Conservation (phyloP, 1,284 basidiomycete genomes). For the Termitomyces sp. region DNA sequence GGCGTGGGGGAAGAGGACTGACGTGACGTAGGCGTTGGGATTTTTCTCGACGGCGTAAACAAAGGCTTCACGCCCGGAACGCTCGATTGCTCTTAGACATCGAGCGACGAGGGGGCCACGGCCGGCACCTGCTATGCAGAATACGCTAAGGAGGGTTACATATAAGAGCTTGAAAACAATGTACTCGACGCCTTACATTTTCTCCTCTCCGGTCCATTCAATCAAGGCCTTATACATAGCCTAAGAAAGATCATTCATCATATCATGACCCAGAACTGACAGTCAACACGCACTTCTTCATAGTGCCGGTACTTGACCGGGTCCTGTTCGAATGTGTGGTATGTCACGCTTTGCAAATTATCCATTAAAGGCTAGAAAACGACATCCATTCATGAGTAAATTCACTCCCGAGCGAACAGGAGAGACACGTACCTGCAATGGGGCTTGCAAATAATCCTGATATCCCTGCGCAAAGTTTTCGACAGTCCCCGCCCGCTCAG, state of each 20-base stretch:
- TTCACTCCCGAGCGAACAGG: too few relatives aligned
- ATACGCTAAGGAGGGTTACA: slow-evolving; percentile 43
- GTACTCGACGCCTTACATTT: slow-evolving; percentile 44
- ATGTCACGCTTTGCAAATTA: slow-evolving; percentile 91
- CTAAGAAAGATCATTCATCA: slow-evolving; percentile 30
- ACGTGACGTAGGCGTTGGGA: slow-evolving; percentile 90
- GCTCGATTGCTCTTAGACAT: slow-evolving; percentile 73
- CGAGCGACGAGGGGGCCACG: slow-evolving; percentile 92
- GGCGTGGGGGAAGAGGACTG: slow-evolving; percentile 26
- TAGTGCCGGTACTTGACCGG: slow-evolving; percentile 96
- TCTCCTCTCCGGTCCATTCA: slow-evolving; percentile 56
- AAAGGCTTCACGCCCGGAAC: slow-evolving; percentile 60
- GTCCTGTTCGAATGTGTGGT: slow-evolving; percentile 97
- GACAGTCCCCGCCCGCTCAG: slow-evolving; percentile 61
- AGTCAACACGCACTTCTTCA: slow-evolving; percentile 64
- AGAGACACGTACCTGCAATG: slow-evolving; percentile 63
- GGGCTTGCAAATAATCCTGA: slow-evolving; percentile 93
- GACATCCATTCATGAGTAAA: neutral
- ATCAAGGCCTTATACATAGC: slow-evolving; percentile 79
- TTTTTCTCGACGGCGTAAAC: slow-evolving; percentile 97
- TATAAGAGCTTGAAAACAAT: slow-evolving; percentile 4
- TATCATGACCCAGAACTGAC: slow-evolving; percentile 1
- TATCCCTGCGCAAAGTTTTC: slow-evolving; percentile 91
- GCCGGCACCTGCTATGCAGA: slow-evolving; percentile 94
- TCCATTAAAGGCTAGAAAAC: slow-evolving; percentile 87